These are phyloP conservation scores for Penicillium sp. DNA, from an alignment of 2,329 filamentous ascomycete species.

Conservation along the genomic window DNA sequence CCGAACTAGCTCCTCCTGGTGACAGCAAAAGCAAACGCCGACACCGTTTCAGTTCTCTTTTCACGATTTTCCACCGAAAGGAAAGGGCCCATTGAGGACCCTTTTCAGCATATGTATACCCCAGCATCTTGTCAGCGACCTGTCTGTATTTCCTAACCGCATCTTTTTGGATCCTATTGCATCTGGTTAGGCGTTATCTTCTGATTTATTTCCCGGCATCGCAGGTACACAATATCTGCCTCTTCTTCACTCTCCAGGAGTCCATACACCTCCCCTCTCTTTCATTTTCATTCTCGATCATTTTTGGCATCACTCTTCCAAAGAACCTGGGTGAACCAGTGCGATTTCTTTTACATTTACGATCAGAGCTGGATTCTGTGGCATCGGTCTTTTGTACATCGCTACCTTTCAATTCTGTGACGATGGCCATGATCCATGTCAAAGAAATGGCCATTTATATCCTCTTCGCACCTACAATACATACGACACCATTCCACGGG, in stretches of 20 bases:
- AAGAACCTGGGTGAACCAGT: neutral
- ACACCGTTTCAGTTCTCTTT: constrained; percentile 33
- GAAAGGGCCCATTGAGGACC: constrained; percentile 20
- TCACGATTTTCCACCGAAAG: constrained; percentile 30
- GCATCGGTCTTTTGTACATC: neutral
- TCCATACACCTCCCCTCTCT: neutral
- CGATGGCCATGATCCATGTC: neutral
- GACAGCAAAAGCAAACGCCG: constrained; percentile 30
- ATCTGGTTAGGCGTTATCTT: constrained; percentile 18
- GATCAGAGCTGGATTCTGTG: neutral
- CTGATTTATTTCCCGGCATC: neutral
- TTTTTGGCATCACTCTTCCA: neutral
- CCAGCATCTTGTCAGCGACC: constrained; percentile 18
- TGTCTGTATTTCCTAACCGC: constrained; percentile 9
- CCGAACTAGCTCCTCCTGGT: constrained; percentile 1
- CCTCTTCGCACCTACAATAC: neutral
- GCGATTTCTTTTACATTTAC: neutral
- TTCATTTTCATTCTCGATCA: neutral
- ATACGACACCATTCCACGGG: neutral
- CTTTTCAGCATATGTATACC: constrained; percentile 10
- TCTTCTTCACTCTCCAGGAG: neutral
- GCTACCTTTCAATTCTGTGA: neutral
- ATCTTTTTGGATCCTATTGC: constrained; percentile 9
- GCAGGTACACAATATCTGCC: constrained; percentile 7
- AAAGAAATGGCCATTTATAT: neutral